Conservation (phyloP, 768 basidiomycete species). For the Dictyophora rubrovolvata region DNA sequence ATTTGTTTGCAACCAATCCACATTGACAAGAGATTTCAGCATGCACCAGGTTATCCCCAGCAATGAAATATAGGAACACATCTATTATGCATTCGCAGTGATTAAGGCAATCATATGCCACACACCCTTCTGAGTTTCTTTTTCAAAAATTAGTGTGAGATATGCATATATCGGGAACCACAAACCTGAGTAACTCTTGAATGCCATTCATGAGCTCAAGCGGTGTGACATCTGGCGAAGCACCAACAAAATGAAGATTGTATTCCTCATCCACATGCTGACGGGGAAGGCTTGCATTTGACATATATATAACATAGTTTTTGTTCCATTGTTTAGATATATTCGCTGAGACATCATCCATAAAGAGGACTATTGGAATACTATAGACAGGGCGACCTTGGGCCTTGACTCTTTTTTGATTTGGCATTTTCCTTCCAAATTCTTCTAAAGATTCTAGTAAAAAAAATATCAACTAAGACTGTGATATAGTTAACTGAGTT, state of each 20-base stretch:
- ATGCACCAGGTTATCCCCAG: slow-evolving; percentile 33
- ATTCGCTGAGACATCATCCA: slow-evolving; percentile 29
- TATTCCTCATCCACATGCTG: slow-evolving; percentile 24
- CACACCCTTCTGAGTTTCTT: not conserved
- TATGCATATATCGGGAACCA: not conserved
- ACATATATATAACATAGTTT: slow-evolving; percentile 25
- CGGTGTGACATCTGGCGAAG: slow-evolving; percentile 25
- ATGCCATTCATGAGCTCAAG: not conserved
- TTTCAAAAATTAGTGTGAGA: not conserved
- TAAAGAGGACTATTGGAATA: slow-evolving; percentile 22
- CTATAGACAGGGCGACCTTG: slow-evolving; percentile 16
- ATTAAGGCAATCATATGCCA: not conserved
- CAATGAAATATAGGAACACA: not conserved
- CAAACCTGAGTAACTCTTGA: not conserved
- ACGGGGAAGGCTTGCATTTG: slow-evolving; percentile 21
- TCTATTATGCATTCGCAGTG: not conserved
- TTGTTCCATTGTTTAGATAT: slow-evolving; percentile 29
- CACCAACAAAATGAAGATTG: slow-evolving; percentile 19
- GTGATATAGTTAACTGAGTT: too few relatives aligned
- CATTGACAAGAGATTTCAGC: slow-evolving; percentile 28
- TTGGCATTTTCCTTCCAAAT: slow-evolving; percentile 15
- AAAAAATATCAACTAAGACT: too few relatives aligned
- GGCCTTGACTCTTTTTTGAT: slow-evolving; percentile 13
- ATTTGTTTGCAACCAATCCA: slow-evolving; percentile 17
- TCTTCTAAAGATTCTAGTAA: too few relatives aligned